Evolutionary conservation across 148 eudicot genomes (phyloP).

Genomic region (Chenopodium berlandieri): DNA sequence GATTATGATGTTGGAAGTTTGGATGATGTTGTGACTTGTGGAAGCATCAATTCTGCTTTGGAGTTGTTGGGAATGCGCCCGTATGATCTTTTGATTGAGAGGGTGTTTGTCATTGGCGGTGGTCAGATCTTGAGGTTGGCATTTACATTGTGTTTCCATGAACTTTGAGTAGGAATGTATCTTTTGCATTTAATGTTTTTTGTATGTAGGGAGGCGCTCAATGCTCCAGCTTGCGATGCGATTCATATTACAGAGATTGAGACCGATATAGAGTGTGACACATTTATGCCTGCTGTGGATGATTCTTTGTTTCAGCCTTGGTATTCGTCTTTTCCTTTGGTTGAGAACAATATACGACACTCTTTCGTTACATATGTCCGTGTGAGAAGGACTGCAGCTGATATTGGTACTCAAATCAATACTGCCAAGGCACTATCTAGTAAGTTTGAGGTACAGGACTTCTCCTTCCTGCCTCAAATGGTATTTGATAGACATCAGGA

Average conservation of each 20-base stretch:
- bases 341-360: conserved; percentile 59
- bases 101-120: conserved; percentile 85
- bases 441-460: conserved; percentile 56
- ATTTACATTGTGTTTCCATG: neutral
- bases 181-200: conserved; percentile 15
- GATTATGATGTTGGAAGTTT: conserved; percentile 43
- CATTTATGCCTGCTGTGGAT: conserved; percentile 77
- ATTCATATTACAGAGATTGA: conserved; percentile 85
- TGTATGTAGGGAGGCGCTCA: conserved; percentile 73
- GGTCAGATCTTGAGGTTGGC: conserved; percentile 73
- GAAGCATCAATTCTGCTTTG: conserved; percentile 65
- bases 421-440: conserved; percentile 25
- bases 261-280: conserved; percentile 71
- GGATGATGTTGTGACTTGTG: conserved; percentile 66
- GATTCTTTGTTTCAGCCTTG: conserved; percentile 70
- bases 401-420: conserved; percentile 32
- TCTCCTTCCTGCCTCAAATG: conserved; percentile 66
- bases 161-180: neutral
- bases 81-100: conserved; percentile 59
- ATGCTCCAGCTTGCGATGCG: conserved; percentile 83
- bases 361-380: conserved; percentile 82
- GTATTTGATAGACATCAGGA: conserved; percentile 85
- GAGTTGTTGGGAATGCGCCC: conserved; percentile 56
- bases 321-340: conserved; percentile 67
- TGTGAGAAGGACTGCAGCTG: conserved; percentile 49